These are phyloP conservation scores for Monilinia fructicola DNA, from an alignment of 2,329 filamentous ascomycete species.

Conservation along the genomic window DNA sequence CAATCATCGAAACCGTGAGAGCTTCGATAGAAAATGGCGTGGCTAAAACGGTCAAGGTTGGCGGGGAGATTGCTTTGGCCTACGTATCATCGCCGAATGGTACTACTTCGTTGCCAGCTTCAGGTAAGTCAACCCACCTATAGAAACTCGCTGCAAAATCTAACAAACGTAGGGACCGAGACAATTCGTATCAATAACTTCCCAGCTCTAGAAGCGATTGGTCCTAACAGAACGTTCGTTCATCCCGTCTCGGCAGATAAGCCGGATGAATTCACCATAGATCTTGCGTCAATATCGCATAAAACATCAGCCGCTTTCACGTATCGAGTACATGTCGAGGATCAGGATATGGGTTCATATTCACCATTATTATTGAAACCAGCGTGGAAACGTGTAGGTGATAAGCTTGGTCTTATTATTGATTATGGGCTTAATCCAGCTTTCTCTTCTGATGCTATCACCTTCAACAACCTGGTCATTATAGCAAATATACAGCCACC, in stretches of 20 bases:
- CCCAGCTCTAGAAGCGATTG: constrained; percentile 81
- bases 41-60: constrained; percentile 70
- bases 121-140: constrained; percentile 43
- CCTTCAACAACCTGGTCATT: constrained; percentile 72
- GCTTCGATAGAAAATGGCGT: constrained; percentile 75
- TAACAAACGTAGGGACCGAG: constrained; percentile 24
- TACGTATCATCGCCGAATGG: constrained; percentile 58
- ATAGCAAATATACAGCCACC: constrained; percentile 67
- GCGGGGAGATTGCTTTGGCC: constrained; percentile 85
- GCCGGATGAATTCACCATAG: constrained; percentile 77
- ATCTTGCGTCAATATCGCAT: constrained; percentile 67
- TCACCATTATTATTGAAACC: constrained; percentile 63
- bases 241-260: constrained; percentile 62
- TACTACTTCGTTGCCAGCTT: constrained; percentile 44
- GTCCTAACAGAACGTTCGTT: constrained; percentile 89
- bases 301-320: constrained; percentile 82
- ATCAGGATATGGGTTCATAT: constrained; percentile 52
- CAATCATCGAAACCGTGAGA: constrained; percentile 88
- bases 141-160: neutral
- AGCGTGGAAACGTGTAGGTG: constrained; percentile 76
- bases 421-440: constrained; percentile 80
- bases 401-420: constrained; percentile 82
- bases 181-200: constrained; percentile 28
- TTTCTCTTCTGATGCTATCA: constrained; percentile 49
- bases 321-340: constrained; percentile 79